Base-by-base conservation (phyloP, 179 eudicot species). In the Sideroxylon spinosum region DNA sequence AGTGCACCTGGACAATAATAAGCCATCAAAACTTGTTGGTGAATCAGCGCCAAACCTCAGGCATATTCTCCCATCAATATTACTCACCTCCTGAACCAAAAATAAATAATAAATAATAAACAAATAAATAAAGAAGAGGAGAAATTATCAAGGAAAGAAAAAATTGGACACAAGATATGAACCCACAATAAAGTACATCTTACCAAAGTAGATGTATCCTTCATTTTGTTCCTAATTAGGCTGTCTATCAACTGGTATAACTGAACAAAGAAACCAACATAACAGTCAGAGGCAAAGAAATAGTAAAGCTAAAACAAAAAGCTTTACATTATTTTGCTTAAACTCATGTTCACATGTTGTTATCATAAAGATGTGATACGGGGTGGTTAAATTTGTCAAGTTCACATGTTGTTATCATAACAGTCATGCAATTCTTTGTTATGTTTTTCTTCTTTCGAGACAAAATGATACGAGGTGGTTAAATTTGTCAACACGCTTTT, bases 41-140 rank as follows among this genome's bases (percentile, higher is more conserved):
- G 81, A 83, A 78, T 88, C 89, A 75, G 85, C 73, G 56, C 86
- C 86, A 82, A 93, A 88, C 81, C 79, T 86, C 81, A 95, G 80
- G 83, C 99, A 95, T 93, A 91, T 88, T 84, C 99, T 88, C 74
- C 99, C 99, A 80, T 90, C 88, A 78, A 89, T 75, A 79, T 92
- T 89, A 74, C 88, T 85, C 70, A 93, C 89, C 87, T 95, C 97
- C 99, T 95, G 86, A 76, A 86, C 67, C 56, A 71, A 73, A 53
- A 59, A 62, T n/a, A n/a, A n/a, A n/a, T n/a, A n/a, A n/a, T n/a
- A n/a, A n/a, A n/a, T n/a, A n/a, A n/a, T n/a, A n/a, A n/a, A n/a
- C n/a, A n/a, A n/a, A n/a, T n/a, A n/a, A n/a, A n/a, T n/a, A n/a
- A n/a, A n/a, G n/a, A n/a, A n/a, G n/a, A n/a, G n/a, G 63, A 75